Evolutionary conservation across 805 yeast genomes (phyloP), one percentile per base, ranked within the genome.

Genomic region (Candida incommunis): DNA sequence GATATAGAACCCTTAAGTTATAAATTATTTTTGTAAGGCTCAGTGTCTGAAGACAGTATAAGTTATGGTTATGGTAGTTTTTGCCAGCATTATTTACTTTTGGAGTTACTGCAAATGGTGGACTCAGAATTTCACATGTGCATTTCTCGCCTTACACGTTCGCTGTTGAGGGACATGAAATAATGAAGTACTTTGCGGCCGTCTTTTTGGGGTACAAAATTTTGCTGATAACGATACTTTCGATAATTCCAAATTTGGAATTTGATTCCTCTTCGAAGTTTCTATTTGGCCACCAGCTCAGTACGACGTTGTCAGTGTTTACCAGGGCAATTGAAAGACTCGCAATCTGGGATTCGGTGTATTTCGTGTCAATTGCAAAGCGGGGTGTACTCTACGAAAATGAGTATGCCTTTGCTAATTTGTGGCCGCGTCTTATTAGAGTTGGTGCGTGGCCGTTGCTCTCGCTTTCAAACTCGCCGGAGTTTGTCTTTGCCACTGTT

Each of bases 291-390:
- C 41, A 43, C 26, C 46, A 53, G 43, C 49, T 23, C 11, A 24
- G 24, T 2, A 23, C 25, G 21, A 22, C 34, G 4, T 13, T 20
- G 35, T n/a, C n/a, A n/a, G 16, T 40, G 3, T 7, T 42, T 5
- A 46, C 48, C 16, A 45, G 46, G 45, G 23, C 55, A 9, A 54
- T 61, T 4, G 41, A 51, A 22, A 52, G 62, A 45, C 66, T 85
- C 3, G 64, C 83, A 22, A 70, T 78, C 2, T 90, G 97, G 97
- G 98, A 90, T 59, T 70, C 80, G 1, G 92, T 87, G 0, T 87
- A 79, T 60, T 87, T 82, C 55, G 59, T 73, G 15, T 75, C 78
- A 41, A 59, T 79, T 45, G 75, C 82, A 26, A 57, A 61, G 7
- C 60, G 71, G 15, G 76, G 71, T 0, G 63, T 69, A 1, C 59